Evolutionary conservation across 2,329 filamentous ascomycete species (phyloP).

Genomic region (Tympanopsis confertula): DNA sequence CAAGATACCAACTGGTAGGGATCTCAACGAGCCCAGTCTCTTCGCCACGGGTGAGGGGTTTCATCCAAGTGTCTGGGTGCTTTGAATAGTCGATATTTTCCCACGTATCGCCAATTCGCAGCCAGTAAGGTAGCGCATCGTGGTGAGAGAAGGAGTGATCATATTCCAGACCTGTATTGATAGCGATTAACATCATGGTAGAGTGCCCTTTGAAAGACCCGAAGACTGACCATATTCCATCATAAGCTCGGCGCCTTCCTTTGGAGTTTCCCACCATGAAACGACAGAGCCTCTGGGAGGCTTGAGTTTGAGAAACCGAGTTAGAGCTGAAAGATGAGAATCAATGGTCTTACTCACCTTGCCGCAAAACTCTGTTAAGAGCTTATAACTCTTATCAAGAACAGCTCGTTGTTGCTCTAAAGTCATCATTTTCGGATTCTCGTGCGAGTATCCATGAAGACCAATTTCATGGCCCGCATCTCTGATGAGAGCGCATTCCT

Average conservation of each 20-base stretch:
- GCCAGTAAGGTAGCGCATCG: conserved; percentile 30
- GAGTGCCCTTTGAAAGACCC: too few relatives aligned
- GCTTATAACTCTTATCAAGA: conserved; percentile 25
- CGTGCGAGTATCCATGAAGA: conserved; percentile 35
- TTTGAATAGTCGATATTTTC: conserved; percentile 21
- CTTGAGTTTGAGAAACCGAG: too few relatives aligned
- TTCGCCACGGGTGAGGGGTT: conserved; percentile 19
- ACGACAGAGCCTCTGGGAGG: too few relatives aligned
- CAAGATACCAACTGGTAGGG: conserved; percentile 34
- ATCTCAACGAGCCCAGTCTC: conserved; percentile 25
- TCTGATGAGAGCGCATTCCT: conserved; percentile 23
- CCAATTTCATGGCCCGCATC: conserved; percentile 31
- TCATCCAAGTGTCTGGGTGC: conserved; percentile 28
- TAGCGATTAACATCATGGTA: conserved; percentile 32
- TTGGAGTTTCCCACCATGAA: too few relatives aligned
- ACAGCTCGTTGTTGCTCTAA: conserved; percentile 31
- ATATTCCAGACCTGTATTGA: conserved; percentile 33
- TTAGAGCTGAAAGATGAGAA: too few relatives aligned
- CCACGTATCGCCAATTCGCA: conserved; percentile 23
- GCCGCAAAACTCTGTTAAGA: conserved; percentile 24
- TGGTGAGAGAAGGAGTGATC: conserved; percentile 29
- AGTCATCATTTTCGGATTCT: too few relatives aligned
- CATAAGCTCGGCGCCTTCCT: conserved; percentile 30
- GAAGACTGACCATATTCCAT: too few relatives aligned
- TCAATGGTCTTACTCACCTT: too few relatives aligned